Conservation (phyloP, 192 early-diverging fungal genomes). For the Haplosporangium gracile region DNA sequence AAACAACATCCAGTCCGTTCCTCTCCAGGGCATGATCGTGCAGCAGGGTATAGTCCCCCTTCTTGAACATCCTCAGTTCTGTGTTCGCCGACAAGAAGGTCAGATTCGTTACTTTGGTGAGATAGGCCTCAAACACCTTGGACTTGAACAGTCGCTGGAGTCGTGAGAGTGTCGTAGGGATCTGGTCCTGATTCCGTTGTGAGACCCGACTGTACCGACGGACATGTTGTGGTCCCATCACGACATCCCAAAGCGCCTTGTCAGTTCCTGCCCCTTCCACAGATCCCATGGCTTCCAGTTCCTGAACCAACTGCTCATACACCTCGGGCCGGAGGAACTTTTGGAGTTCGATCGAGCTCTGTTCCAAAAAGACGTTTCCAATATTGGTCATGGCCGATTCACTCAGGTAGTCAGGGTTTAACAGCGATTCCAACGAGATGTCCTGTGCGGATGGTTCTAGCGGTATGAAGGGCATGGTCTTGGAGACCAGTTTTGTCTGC, state of each 20-base stretch:
- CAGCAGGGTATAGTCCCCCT: conserved; percentile 71
- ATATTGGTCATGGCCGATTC: conserved; percentile 49
- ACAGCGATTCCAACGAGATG: conserved; percentile 44
- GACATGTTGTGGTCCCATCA: conserved; percentile 63
- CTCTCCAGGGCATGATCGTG: conserved; percentile 70
- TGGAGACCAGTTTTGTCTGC: conserved; percentile 51
- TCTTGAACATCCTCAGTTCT: conserved; percentile 63
- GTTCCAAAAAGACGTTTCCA: conserved; percentile 59
- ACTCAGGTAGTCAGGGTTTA: conserved; percentile 64
- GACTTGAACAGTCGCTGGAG: conserved; percentile 52
- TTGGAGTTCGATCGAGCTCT: conserved; percentile 58
- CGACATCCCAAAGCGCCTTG: conserved; percentile 25
- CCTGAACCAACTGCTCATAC: conserved; percentile 42
- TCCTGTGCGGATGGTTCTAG: neutral
- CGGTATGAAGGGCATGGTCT: conserved; percentile 30
- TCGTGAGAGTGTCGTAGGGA: conserved; percentile 15
- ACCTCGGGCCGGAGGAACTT: conserved; percentile 54
- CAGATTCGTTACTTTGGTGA: conserved; percentile 41
- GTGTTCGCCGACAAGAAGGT: conserved; percentile 17
- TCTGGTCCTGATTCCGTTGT: conserved; percentile 8
- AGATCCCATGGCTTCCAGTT: conserved; percentile 32
- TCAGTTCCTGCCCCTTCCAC: conserved; percentile 28
- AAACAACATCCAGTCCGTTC: conserved; percentile 64
- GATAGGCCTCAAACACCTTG: conserved; percentile 40
- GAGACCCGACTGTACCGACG: conserved; percentile 61